A percentile compares a stretch with the other conserved stretches of the same genome.
phyloP scores from a whole-genome alignment of 208 protist species.

The Crithidia sp. region DNA sequence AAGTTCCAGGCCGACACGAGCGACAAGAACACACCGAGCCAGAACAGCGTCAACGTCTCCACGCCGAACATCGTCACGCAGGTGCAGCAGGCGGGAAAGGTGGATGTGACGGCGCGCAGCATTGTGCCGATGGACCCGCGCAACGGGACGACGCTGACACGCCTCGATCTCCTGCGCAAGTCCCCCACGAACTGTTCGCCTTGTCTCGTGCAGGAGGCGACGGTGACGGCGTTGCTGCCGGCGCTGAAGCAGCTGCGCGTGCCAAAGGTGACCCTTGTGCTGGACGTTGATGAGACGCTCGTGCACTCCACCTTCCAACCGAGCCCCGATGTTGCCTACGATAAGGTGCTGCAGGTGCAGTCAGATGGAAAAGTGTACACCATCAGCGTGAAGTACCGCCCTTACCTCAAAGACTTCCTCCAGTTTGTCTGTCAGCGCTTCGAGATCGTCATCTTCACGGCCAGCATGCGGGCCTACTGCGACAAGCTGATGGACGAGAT shows the following conservation, averaged over 20 bases:
- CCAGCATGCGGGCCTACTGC: slow-evolving; percentile 57
- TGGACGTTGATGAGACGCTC: slow-evolving; percentile 66
- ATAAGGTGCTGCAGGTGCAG: slow-evolving; percentile 38
- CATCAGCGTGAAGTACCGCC: slow-evolving; percentile 60
- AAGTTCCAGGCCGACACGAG: slow-evolving; percentile 17
- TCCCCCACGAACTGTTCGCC: slow-evolving; percentile 46
- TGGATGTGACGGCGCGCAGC: slow-evolving; percentile 8
- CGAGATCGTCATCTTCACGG: slow-evolving; percentile 75
- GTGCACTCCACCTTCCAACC: slow-evolving; percentile 55
- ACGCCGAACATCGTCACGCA: slow-evolving; percentile 35
- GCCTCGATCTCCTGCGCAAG: slow-evolving; percentile 33
- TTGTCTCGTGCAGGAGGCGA: slow-evolving; percentile 27
- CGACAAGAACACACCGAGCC: slow-evolving; percentile 21
- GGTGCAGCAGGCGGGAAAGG: slow-evolving; percentile 15
- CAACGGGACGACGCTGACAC: slow-evolving; percentile 35
- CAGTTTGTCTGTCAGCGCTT: slow-evolving; percentile 47
- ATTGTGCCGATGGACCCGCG: slow-evolving; percentile 49
- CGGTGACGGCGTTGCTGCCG: slow-evolving; percentile 36
- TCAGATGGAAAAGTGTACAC: slow-evolving; percentile 30
- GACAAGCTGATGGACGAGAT: slow-evolving; percentile 55
- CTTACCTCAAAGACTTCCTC: slow-evolving; percentile 62
- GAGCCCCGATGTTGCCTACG: slow-evolving; percentile 39
- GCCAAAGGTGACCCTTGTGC: slow-evolving; percentile 45
- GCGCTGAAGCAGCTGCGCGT: slow-evolving; percentile 20
- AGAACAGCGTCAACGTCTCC: slow-evolving; percentile 33